Base-by-base conservation (phyloP, 768 basidiomycete species). In the Strobilomyces echinocephalus region DNA sequence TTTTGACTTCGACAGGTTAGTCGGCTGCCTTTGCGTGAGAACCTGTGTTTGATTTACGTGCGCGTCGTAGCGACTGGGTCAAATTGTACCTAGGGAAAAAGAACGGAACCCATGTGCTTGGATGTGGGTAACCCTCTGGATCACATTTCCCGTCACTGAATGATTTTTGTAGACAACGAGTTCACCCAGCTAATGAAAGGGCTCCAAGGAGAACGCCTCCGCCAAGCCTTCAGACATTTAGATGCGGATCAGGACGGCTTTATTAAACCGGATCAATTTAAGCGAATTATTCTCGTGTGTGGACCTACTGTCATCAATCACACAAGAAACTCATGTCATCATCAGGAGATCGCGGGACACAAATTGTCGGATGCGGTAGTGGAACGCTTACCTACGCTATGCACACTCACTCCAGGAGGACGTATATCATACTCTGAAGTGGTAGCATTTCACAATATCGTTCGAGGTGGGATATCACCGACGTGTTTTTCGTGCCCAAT, bases 111-210 rank as follows among this genome's bases (percentile, higher is more conserved):
- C 93, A 94, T 67, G 92, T 95, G 54, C 77, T 97, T 52, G 92
- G 92, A 73, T 97, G 94, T 93, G 63, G 63, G 88, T 77, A 7
- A 40, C 20, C 24, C 26, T 44, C 56, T 31, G 3, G 8, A 41
- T 26, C 21, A 45, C 10, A 20, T 53, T 44, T 41, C 18, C 24
- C 39, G 12, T 28, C 14, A 16, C 53, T 67, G 48, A 64, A 38
- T 34, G 38, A 21, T 16, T 5, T 57, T 47, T 43, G 9, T 61
- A 93, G 89, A 95, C 74, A 89, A 89, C 68, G 95, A 98, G 72
- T 98, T 98, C 73, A 97, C 94, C 30, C 95, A 97, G 73, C 75
- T 98, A 55, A 97, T 99, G 92, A 98, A 97, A 72, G 95, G 94
- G 40, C 80, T 97, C 52, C 97, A 97, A 74, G 97, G 95, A 65